Base-by-base conservation (phyloP, 768 basidiomycete genomes). In the Lentinula sp. region DNA sequence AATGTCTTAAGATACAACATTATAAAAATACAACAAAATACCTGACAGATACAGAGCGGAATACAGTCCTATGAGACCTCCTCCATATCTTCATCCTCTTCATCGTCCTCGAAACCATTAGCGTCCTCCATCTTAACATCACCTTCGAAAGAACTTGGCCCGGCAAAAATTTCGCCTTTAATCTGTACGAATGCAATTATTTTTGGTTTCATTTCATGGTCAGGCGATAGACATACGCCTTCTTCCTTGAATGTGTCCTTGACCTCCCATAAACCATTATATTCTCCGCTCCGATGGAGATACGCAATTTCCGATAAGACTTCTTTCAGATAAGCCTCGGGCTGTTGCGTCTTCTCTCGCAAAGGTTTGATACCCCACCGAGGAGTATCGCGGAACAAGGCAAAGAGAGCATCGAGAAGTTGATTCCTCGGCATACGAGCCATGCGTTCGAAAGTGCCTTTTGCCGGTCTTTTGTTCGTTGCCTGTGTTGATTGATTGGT, bases 321-420 rank as follows among this genome's bases (percentile, higher is more conserved):
- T 66, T 95, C 92, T 69, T 93, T 93, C 64, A 96, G 83, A 69
- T 92, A 95, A 10, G 79, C 85, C 71, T 93, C 91, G 1, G 93
- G 92, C 70, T 96, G 93, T 70, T 92, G 87, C 0, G 90, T 91
- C 63, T 82, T 84, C 67, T 92, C 88, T 46, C 91, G 84, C 58
- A 94, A 75, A 1, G 82, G 76, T 64, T 87, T 87, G 70, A 94
- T 86, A 61, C 84, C 78, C 94, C 94, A 98, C 55, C 85, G 86
- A n/a, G 87, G 82, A 48, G 81, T 81, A 13, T 60, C 59, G 62
- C 84, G 81, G 78, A 95, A 98, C 6, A 87, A 77, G 3, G 46
- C 39, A 36, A 60, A 60, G 50, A 60, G 48, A 4, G 48, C 39
- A 41, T 60, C 59, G 8, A 60, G 20, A 42, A 60, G 59, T 52